Conservation (phyloP, 345 rosid genomes). For the Bruguiera gymnorhiza region DNA sequence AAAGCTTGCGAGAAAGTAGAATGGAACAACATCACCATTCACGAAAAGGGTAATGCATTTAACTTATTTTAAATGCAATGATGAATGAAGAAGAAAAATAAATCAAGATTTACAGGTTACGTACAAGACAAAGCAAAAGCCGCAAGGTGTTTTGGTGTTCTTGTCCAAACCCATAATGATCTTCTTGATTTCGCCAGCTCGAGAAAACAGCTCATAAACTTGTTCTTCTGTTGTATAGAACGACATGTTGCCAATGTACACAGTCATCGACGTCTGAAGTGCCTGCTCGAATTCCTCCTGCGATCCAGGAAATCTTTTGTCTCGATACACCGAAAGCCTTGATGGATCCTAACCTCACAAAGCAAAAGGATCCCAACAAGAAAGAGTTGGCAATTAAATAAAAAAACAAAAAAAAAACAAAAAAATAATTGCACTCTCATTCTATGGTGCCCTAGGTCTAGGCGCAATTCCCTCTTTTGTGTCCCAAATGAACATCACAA, state of each 20-base stretch:
- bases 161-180: conserved; percentile 96
- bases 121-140: conserved; percentile 88
- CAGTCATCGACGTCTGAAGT: conserved; percentile 58
- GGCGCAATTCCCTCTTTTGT: too few species aligned
- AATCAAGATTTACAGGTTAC: conserved; percentile 14
- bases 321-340: conserved; percentile 85
- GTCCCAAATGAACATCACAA: too few species aligned
- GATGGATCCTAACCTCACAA: conserved; percentile 52
- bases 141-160: conserved; percentile 95
- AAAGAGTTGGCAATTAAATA: too few species aligned
- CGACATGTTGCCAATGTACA: conserved; percentile 90
- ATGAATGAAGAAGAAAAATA: not conserved
- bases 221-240: conserved; percentile 97
- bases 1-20: too few species aligned
- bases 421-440: too few species aligned
- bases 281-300: conserved; percentile 91
- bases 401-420: not conserved
- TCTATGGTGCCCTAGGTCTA: too few species aligned
- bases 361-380: not conserved
- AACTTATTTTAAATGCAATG: too few species aligned
- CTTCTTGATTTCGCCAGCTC: conserved; percentile 96
- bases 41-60: too few species aligned
- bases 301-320: conserved; percentile 70
- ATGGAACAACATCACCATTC: too few species aligned
- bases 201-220: conserved; percentile 88